Conservation (phyloP, 2,329 filamentous ascomycete genomes). For the Stagonosporopsis tanaceti region DNA sequence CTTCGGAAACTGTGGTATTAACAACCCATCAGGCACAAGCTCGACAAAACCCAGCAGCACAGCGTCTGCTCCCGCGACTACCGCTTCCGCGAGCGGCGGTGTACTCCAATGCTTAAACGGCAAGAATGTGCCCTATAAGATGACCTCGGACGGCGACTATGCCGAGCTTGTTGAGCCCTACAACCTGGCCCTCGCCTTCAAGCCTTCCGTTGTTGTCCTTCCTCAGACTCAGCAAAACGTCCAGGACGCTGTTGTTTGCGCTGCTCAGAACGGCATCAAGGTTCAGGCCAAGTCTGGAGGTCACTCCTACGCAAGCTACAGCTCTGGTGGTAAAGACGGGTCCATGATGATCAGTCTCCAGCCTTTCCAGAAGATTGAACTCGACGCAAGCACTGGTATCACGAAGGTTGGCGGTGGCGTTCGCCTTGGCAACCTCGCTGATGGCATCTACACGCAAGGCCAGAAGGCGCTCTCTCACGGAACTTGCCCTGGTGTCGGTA, state of each 20-base stretch:
- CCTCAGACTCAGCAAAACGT: slow-evolving; percentile 64
- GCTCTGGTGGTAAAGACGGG: slow-evolving; percentile 59
- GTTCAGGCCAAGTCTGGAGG: slow-evolving; percentile 71
- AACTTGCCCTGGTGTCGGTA: slow-evolving; percentile 59
- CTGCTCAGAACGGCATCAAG: slow-evolving; percentile 57
- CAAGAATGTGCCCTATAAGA: slow-evolving; percentile 46
- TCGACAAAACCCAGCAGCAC: slow-evolving; percentile 21
- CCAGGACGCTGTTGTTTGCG: slow-evolving; percentile 66
- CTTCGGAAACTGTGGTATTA: slow-evolving; percentile 42
- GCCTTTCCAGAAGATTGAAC: slow-evolving; percentile 54
- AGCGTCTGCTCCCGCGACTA: slow-evolving; percentile 25
- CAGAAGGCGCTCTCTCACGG: slow-evolving; percentile 58
- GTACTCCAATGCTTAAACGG: slow-evolving; percentile 41
- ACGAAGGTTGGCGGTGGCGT: slow-evolving; percentile 60
- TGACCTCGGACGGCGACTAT: slow-evolving; percentile 36
- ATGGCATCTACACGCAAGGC: slow-evolving; percentile 45
- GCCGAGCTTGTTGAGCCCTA: slow-evolving; percentile 44
- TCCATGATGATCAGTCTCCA: slow-evolving; percentile 59
- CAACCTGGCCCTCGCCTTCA: slow-evolving; percentile 49
- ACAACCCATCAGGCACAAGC: slow-evolving; percentile 22
- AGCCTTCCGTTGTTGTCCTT: slow-evolving; percentile 64
- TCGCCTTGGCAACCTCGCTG: slow-evolving; percentile 53
- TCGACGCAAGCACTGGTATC: slow-evolving; percentile 52
- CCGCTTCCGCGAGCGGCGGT: slow-evolving; percentile 19
- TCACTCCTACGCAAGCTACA: slow-evolving; percentile 67